A percentile compares a stretch with the other conserved stretches of the same genome.
Evolutionary conservation across 176 grass and related monocot species (phyloP).

Genomic region (Coix lacrymajobi): DNA sequence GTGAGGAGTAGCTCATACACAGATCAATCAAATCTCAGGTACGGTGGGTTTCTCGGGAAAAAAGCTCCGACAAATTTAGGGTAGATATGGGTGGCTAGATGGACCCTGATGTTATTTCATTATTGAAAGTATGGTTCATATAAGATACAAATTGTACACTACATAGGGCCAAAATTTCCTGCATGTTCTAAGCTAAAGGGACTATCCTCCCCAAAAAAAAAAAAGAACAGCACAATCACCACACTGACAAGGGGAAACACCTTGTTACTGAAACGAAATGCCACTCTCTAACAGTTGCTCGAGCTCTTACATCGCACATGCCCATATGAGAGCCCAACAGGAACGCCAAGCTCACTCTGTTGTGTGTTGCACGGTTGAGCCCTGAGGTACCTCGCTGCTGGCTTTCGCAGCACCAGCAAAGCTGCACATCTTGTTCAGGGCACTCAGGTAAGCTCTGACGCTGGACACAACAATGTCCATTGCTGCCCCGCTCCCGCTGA

Average conservation of each 20-base stretch:
- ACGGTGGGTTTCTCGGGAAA: too few species aligned
- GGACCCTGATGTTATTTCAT: background rate
- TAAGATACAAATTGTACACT: background rate
- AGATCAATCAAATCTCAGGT: too few species aligned
- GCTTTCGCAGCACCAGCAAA: constrained; percentile 51
- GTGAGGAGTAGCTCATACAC: too few species aligned
- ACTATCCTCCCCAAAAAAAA: background rate
- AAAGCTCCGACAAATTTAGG: background rate
- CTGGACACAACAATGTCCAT: constrained; percentile 87
- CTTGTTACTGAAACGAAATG: background rate
- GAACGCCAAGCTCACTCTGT: constrained; percentile 5
- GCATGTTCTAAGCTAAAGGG: background rate
- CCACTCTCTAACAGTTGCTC: background rate
- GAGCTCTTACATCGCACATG: background rate
- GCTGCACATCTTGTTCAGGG: constrained; percentile 87
- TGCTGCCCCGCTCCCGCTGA: constrained; percentile 72
- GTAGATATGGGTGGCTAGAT: background rate
- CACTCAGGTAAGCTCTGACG: constrained; percentile 80
- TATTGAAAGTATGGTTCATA: background rate
- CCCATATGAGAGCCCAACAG: background rate
- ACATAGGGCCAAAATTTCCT: background rate
- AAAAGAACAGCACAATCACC: background rate
- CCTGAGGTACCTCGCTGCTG: constrained; percentile 33
- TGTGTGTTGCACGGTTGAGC: constrained; percentile 2
- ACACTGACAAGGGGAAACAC: background rate